phyloP scores from a whole-genome alignment of 139 green algal genomes.

The Diplosphaera chodatii region DNA sequence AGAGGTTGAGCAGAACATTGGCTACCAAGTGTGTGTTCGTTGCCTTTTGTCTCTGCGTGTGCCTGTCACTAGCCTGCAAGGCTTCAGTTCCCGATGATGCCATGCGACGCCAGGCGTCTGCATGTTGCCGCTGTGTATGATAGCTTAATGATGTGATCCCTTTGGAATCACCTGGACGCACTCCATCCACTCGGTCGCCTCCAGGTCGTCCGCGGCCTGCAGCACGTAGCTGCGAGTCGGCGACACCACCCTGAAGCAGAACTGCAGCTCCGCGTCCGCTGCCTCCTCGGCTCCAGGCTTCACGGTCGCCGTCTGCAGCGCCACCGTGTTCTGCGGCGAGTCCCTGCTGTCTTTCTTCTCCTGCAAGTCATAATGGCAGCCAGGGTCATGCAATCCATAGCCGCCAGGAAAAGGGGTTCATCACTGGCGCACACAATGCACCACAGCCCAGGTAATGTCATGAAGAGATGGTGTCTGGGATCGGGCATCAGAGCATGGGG shows the following conservation, averaged over 20 bases:
- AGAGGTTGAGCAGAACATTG: neutral
- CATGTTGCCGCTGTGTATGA: too few relatives aligned
- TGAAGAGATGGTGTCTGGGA: too few relatives aligned
- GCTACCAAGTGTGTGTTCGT: too few relatives aligned
- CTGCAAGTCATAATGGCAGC: constrained; percentile 8
- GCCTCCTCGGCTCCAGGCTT: constrained; percentile 76
- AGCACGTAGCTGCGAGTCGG: constrained; percentile 67
- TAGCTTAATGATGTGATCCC: neutral
- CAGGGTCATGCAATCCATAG: too few relatives aligned
- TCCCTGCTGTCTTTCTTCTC: constrained; percentile 24
- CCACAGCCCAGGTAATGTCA: too few relatives aligned
- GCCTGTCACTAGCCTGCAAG: too few relatives aligned
- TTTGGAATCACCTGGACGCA: constrained; percentile 42
- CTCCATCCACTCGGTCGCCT: constrained; percentile 75
- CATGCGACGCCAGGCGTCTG: too few relatives aligned
- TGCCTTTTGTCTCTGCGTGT: too few relatives aligned
- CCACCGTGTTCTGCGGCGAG: constrained; percentile 60
- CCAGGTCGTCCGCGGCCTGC: constrained; percentile 74
- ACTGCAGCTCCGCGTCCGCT: constrained; percentile 32
- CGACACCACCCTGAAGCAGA: constrained; percentile 79
- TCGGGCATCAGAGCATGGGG: too few relatives aligned
- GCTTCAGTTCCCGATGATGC: too few relatives aligned
- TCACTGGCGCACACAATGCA: too few relatives aligned
- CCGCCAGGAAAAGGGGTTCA: too few relatives aligned
- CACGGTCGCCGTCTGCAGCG: constrained; percentile 79